A percentile compares a stretch with the other conserved stretches of the same genome.
Conservation (phyloP, 1,139 yeast genomes). For the Yueomyces sp. region DNA sequence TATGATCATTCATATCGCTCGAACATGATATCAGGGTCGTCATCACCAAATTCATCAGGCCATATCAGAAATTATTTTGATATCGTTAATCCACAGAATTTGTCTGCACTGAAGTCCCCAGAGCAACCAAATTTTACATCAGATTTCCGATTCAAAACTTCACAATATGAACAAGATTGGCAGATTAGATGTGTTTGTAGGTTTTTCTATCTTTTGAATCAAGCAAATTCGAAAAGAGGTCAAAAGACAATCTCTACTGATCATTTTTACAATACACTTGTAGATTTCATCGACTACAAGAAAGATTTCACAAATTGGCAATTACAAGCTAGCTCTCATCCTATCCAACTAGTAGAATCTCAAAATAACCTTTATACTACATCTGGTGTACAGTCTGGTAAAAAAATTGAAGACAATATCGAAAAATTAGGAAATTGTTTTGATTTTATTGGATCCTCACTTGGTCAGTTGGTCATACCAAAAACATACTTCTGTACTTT, state of each 20-base stretch:
- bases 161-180: constrained; percentile 74
- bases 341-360: background rate
- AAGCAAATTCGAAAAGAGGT: constrained; percentile 32
- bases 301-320: constrained; percentile 82
- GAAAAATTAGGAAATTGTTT: background rate
- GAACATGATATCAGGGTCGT: too few relatives aligned
- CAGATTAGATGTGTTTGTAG: constrained; percentile 56
- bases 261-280: constrained; percentile 63
- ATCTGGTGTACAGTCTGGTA: too few relatives aligned
- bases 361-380: background rate
- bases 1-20: too few relatives aligned
- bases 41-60: too few relatives aligned
- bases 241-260: constrained; percentile 36
- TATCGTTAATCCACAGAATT: too few relatives aligned
- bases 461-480: background rate
- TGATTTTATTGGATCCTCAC: background rate
- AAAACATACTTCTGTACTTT: constrained; percentile 48
- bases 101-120: background rate
- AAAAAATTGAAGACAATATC: background rate
- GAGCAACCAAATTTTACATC: background rate
- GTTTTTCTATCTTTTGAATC: constrained; percentile 41
- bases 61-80: too few relatives aligned
- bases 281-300: constrained; percentile 64
- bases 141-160: constrained; percentile 35
- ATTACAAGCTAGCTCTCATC: background rate